These are phyloP conservation scores for Phytophthora hybrid DNA, from an alignment of 352 stramenopile genomes.

Conservation along the genomic window DNA sequence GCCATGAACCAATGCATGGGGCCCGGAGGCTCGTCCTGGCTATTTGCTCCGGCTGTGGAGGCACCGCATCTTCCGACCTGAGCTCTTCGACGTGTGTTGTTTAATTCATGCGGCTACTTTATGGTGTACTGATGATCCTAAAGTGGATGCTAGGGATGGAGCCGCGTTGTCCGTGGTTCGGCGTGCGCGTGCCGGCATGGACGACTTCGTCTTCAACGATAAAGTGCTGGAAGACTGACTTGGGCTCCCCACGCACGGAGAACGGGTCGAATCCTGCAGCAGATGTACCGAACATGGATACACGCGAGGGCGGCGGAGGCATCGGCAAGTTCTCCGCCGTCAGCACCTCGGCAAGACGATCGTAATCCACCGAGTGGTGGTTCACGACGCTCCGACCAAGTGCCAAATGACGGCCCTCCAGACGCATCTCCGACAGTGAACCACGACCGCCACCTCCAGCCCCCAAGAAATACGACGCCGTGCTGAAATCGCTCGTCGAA, in stretches of 20 bases:
- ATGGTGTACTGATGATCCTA: background rate
- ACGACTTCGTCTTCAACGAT: constrained; percentile 51
- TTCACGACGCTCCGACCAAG: constrained; percentile 69
- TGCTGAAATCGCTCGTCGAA: constrained; percentile 52
- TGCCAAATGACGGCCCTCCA: constrained; percentile 44
- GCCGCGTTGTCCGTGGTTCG: constrained; percentile 42
- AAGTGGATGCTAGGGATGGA: background rate
- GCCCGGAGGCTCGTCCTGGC: constrained; percentile 14
- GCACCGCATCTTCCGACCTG: constrained; percentile 24
- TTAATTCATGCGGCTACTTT: background rate
- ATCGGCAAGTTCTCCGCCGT: constrained; percentile 49
- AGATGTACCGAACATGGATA: constrained; percentile 75
- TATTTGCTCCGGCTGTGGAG: constrained; percentile 22
- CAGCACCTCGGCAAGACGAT: constrained; percentile 50
- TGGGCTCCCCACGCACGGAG: constrained; percentile 31
- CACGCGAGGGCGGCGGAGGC: constrained; percentile 59
- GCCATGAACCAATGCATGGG: too few relatives aligned
- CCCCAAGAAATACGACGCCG: constrained; percentile 66
- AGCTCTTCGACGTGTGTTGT: background rate
- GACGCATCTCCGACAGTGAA: constrained; percentile 58
- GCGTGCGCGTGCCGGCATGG: constrained; percentile 30
- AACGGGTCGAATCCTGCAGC: constrained; percentile 60
- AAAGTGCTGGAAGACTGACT: constrained; percentile 54
- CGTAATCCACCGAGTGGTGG: constrained; percentile 70
- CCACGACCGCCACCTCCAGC: constrained; percentile 34